phyloP scores from a whole-genome alignment of 768 basidiomycete genomes.

The Hydnomerulius pinastri region DNA sequence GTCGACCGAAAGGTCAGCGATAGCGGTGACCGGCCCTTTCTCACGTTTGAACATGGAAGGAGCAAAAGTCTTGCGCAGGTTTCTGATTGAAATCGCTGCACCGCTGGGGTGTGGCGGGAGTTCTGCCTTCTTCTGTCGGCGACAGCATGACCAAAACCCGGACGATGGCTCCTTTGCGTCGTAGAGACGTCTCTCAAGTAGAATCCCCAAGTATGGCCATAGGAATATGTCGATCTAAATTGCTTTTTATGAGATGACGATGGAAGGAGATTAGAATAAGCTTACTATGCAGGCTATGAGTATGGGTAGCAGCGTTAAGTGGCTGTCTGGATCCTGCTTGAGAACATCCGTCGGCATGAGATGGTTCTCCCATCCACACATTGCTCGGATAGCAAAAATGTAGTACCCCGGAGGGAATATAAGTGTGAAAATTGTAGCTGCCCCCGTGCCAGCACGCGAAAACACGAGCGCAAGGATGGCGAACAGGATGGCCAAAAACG shows the following conservation, averaged over 20 bases:
- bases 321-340: slow-evolving; percentile 60
- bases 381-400: slow-evolving; percentile 66
- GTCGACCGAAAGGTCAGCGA: slow-evolving; percentile 64
- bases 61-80: slow-evolving; percentile 60
- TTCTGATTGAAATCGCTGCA: slow-evolving; percentile 61
- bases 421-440: slow-evolving; percentile 63
- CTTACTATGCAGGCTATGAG: slow-evolving; percentile 67
- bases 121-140: slow-evolving; percentile 8
- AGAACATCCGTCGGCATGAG: slow-evolving; percentile 54
- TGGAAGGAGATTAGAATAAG: slow-evolving; percentile 1
- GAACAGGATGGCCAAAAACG: slow-evolving; percentile 64
- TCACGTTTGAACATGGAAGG: slow-evolving; percentile 48
- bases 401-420: slow-evolving; percentile 79
- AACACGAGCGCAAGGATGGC: slow-evolving; percentile 67
- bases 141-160: slow-evolving; percentile 26
- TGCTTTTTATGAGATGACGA: not conserved
- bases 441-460: slow-evolving; percentile 39
- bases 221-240: slow-evolving; percentile 70
- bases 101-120: slow-evolving; percentile 37
- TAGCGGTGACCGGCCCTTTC: slow-evolving; percentile 57
- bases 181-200: slow-evolving; percentile 62
- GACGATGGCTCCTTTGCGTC: slow-evolving; percentile 48
- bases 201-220: slow-evolving; percentile 67
- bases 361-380: slow-evolving; percentile 68
- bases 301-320: slow-evolving; percentile 55